Conservation (phyloP, 805 yeast species). For the Saccharomycopsis sp. region DNA sequence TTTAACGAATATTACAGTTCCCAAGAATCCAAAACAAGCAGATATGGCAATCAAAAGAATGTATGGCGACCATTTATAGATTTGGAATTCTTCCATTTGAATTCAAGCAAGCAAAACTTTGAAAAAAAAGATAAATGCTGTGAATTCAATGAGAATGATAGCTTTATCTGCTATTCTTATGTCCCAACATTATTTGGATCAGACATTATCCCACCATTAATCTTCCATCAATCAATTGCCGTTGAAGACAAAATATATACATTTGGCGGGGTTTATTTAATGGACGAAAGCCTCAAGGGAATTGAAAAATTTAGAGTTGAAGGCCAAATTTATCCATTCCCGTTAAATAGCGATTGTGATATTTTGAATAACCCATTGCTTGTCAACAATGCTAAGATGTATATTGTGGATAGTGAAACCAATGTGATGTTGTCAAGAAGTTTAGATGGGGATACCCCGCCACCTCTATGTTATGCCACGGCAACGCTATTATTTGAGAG, state of each 20-base stretch:
- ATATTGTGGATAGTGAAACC: slow-evolving; percentile 35
- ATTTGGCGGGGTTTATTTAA: slow-evolving; percentile 40
- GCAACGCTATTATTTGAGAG: slow-evolving; percentile 46
- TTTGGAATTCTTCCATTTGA: too few relatives aligned
- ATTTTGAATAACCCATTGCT: slow-evolving; percentile 38
- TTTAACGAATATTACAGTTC: too few relatives aligned
- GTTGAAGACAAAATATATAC: slow-evolving; percentile 33
- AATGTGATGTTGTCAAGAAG: slow-evolving; percentile 31
- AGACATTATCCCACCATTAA: slow-evolving; percentile 35
- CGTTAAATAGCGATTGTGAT: slow-evolving; percentile 33
- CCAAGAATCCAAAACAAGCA: too few relatives aligned
- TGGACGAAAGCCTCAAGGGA: slow-evolving; percentile 6
- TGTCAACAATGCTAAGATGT: slow-evolving; percentile 33
- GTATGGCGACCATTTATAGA: too few relatives aligned
- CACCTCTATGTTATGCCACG: slow-evolving; percentile 42
- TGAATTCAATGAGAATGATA: too few relatives aligned
- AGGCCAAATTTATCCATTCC: slow-evolving; percentile 36
- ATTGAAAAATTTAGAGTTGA: slow-evolving; percentile 6
- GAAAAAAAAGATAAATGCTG: too few relatives aligned
- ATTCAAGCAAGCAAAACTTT: too few relatives aligned
- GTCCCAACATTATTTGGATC: slow-evolving; percentile 34
- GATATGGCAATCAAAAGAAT: too few relatives aligned
- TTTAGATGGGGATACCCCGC: slow-evolving; percentile 40
- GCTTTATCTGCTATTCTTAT: slow-evolving; percentile 12
- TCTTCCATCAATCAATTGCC: slow-evolving; percentile 38